Conservation (phyloP, 1,284 basidiomycete species). For the Trametes polyzona region DNA sequence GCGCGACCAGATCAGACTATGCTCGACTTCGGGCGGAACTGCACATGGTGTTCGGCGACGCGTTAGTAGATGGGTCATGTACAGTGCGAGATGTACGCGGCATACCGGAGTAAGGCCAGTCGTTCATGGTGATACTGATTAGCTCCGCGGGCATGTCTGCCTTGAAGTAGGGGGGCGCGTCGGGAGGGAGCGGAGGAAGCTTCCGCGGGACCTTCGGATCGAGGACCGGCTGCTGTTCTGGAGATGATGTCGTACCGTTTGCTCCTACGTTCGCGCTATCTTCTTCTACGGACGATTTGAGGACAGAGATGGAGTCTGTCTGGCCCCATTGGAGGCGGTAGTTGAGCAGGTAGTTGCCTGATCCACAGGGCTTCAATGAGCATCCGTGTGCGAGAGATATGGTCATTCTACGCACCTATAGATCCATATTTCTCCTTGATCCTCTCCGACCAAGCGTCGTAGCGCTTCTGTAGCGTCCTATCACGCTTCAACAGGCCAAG, state of each 20-base stretch:
- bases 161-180: slow-evolving; percentile 61
- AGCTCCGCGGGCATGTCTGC: slow-evolving; percentile 59
- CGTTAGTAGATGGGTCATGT: neutral
- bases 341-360: slow-evolving; percentile 69
- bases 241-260: neutral
- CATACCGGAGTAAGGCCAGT: slow-evolving; percentile 83
- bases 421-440: slow-evolving; percentile 66
- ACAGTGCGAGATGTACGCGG: neutral
- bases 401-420: slow-evolving; percentile 50
- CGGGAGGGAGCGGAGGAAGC: slow-evolving; percentile 33
- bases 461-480: slow-evolving; percentile 65
- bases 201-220: slow-evolving; percentile 5
- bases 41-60: too few relatives aligned
- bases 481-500: slow-evolving; percentile 79
- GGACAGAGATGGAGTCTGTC: slow-evolving; percentile 59
- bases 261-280: neutral
- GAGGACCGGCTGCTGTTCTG: neutral
- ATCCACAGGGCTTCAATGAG: neutral
- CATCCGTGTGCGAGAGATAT: neutral
- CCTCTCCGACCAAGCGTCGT: slow-evolving; percentile 59
- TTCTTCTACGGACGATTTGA: slow-evolving; percentile 38
- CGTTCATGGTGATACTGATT: slow-evolving; percentile 77
- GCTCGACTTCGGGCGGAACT: slow-evolving; percentile 77
- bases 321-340: slow-evolving; percentile 76
- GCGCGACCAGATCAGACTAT: slow-evolving; percentile 76